phyloP scores from a whole-genome alignment of 139 green algal genomes.

The Chlorella vulgaris region DNA sequence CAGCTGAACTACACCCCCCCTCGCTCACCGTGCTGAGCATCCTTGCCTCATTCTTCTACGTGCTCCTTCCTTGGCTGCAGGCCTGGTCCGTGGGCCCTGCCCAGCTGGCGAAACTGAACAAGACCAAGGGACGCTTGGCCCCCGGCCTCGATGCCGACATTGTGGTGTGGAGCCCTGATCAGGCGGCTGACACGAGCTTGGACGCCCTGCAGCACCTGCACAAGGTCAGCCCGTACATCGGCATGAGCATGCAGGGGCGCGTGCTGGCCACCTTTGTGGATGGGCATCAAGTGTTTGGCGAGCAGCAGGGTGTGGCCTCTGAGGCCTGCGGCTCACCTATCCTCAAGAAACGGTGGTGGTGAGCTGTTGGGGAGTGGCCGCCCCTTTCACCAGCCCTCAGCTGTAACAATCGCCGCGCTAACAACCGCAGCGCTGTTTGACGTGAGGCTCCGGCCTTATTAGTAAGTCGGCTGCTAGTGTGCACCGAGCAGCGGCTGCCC shows the following conservation, averaged over 20 bases:
- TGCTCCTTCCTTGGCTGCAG: neutral
- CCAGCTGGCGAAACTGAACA: constrained; percentile 58
- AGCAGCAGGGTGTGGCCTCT: neutral
- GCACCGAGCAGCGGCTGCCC: too few species aligned
- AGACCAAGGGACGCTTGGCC: constrained; percentile 73
- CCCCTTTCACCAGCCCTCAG: too few species aligned
- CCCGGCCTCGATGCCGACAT: constrained; percentile 87
- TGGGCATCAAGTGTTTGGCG: constrained; percentile 65
- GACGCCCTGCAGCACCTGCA: constrained; percentile 69
- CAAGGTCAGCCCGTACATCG: constrained; percentile 76
- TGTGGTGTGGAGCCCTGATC: constrained; percentile 85
- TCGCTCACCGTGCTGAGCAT: neutral
- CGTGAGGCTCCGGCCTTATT: too few species aligned
- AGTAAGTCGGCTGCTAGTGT: too few species aligned
- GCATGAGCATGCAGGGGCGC: constrained; percentile 57
- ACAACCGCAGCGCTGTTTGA: too few species aligned
- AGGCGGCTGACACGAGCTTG: constrained; percentile 60
- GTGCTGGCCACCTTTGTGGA: constrained; percentile 79
- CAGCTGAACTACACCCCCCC: too few species aligned
- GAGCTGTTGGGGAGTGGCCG: neutral
- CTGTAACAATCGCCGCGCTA: too few species aligned
- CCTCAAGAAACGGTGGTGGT: neutral
- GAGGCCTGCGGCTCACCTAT: constrained; percentile 15
- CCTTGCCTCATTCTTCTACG: neutral
- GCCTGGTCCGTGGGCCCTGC: constrained; percentile 62